Conservation (phyloP, 805 yeast species). For the Dipodascus albidus region DNA sequence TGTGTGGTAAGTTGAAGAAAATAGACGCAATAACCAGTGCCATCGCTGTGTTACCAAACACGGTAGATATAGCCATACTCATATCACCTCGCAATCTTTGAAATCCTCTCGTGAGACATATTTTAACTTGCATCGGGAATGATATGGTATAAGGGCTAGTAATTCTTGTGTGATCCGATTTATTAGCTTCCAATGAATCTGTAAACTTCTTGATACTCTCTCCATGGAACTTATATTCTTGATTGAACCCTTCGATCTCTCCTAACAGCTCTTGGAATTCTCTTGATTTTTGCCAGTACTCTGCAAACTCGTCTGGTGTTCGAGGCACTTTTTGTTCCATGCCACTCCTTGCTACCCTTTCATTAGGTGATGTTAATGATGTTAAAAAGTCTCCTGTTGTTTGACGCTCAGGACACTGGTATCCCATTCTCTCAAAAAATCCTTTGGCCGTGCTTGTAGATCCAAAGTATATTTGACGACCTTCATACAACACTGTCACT, state of each 20-base stretch:
- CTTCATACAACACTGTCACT: conserved; percentile 47
- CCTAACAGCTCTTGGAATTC: conserved; percentile 29
- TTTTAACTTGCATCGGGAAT: conserved; percentile 36
- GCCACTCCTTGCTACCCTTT: conserved; percentile 40
- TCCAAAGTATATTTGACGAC: conserved; percentile 58
- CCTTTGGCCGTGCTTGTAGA: conserved; percentile 39
- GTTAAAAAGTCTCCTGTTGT: conserved; percentile 64
- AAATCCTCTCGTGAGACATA: conserved; percentile 40
- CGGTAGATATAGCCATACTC: conserved; percentile 35
- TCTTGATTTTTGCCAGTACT: conserved; percentile 43
- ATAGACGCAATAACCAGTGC: conserved; percentile 56
- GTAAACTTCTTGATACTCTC: conserved; percentile 27
- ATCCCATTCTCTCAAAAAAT: conserved; percentile 58
- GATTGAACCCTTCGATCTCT: conserved; percentile 36
- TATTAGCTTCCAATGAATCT: conserved; percentile 28
- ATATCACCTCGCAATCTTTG: conserved; percentile 48
- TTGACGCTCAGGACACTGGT: conserved; percentile 49
- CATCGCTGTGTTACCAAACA: conserved; percentile 40
- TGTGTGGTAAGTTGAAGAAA: conserved; percentile 39
- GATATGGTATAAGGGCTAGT: conserved; percentile 35
- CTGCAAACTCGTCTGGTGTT: conserved; percentile 50
- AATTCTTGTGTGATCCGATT: conserved; percentile 28
- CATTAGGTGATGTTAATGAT: conserved; percentile 56
- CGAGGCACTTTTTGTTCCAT: conserved; percentile 43
- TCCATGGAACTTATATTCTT: conserved; percentile 20